Conservation (phyloP, 371 early-diverging fungal genomes). For the Zychaea mexicana region DNA sequence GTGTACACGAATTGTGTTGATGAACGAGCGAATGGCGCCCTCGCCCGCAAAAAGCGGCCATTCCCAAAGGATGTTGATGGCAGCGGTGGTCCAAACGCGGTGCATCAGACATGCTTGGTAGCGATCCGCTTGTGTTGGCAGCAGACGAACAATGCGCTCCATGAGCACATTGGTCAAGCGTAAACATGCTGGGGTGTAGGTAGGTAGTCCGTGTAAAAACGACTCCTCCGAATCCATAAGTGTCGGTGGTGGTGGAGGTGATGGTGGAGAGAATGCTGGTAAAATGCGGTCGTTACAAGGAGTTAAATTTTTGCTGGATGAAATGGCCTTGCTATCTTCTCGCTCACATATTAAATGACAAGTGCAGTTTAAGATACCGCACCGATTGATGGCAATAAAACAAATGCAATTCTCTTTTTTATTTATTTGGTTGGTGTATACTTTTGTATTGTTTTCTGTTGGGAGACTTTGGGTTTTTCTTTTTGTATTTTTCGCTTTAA, state of each 20-base stretch:
- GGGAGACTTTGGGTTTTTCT: too few species aligned
- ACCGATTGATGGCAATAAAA: background rate
- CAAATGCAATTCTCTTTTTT: background rate
- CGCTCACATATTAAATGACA: too few species aligned
- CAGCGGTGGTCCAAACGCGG: slow-evolving; percentile 34
- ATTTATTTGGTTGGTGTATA: background rate
- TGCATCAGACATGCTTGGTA: slow-evolving; percentile 37
- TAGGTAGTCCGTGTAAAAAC: background rate
- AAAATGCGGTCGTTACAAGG: background rate
- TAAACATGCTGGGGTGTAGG: background rate
- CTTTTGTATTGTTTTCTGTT: too few species aligned
- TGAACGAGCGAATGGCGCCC: slow-evolving; percentile 21
- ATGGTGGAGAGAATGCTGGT: background rate
- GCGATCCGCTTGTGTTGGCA: slow-evolving; percentile 28
- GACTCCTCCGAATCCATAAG: background rate
- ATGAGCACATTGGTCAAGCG: slow-evolving; percentile 22
- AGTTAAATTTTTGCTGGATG: too few species aligned
- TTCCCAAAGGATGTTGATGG: slow-evolving; percentile 39
- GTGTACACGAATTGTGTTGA: slow-evolving; percentile 4
- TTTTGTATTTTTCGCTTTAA: too few species aligned
- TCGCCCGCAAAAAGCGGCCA: slow-evolving; percentile 23
- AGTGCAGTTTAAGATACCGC: too few species aligned
- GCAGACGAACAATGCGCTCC: slow-evolving; percentile 31
- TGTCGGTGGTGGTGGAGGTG: background rate
- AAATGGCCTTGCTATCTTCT: too few species aligned